A percentile compares a stretch with the other conserved stretches of the same genome.
Evolutionary conservation across 2,329 filamentous ascomycete species (phyloP).

Genomic region (Zasmidium angulare): DNA sequence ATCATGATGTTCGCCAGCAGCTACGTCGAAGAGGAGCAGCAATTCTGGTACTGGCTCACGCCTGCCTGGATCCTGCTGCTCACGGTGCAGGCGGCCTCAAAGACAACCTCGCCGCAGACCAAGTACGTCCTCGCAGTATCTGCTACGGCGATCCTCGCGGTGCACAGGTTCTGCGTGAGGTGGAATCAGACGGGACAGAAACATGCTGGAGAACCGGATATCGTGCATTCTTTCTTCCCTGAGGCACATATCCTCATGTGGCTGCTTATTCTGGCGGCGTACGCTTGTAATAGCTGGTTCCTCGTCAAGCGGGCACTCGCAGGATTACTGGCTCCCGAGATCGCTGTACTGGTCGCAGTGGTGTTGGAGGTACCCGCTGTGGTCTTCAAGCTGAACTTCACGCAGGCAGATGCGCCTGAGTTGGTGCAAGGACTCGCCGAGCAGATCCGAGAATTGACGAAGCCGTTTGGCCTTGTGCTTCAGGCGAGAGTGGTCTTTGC

Average conservation of each 20-base stretch:
- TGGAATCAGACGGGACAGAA: conserved; percentile 99
- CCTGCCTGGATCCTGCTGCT: conserved; percentile 62
- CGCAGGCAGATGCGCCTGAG: conserved; percentile 83
- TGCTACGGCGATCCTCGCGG: conserved; percentile 48
- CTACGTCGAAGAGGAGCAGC: conserved; percentile 96
- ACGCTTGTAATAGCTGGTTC: conserved; percentile 58
- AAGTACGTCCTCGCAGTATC: conserved; percentile 15
- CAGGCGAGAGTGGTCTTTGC: conserved; percentile 41
- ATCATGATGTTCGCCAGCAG: conserved; percentile 97
- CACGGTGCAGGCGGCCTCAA: conserved; percentile 7
- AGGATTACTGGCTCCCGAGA: conserved; percentile 28
- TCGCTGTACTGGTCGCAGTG: conserved; percentile 37
- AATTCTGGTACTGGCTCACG: conserved; percentile 95
- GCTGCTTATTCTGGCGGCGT: conserved; percentile 68
- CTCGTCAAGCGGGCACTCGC: conserved; percentile 38
- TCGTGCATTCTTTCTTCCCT: conserved; percentile 70
- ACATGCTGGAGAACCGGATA: conserved; percentile 84
- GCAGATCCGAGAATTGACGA: conserved; percentile 28
- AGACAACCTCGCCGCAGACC: neutral
- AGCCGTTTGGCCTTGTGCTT: conserved; percentile 32
- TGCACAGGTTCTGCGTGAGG: conserved; percentile 67
- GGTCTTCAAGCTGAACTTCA: conserved; percentile 88
- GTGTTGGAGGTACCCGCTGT: conserved; percentile 59
- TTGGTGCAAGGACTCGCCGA: conserved; percentile 49
- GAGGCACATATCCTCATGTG: conserved; percentile 69